Base-by-base conservation (phyloP, 768 basidiomycete species). In the Flagelloscypha sp. region DNA sequence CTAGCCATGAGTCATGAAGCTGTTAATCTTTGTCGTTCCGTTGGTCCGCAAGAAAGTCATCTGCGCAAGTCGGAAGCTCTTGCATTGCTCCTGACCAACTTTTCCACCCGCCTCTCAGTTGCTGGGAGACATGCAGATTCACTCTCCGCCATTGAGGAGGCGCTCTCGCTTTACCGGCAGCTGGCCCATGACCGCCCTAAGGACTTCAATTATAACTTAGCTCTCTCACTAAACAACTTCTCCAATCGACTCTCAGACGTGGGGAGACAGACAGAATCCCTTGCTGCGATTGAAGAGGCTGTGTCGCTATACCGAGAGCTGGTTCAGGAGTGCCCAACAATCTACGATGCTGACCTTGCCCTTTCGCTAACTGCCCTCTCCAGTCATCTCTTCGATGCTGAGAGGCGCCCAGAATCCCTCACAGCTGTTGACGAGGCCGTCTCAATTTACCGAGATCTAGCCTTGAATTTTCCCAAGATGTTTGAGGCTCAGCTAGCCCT, bases 1-100 rank as follows among this genome's bases (percentile, higher is more conserved):
- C n/a, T n/a, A n/a, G n/a, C n/a, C n/a, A n/a, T n/a, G n/a, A n/a
- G n/a, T n/a, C n/a, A n/a, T n/a, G n/a, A n/a, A n/a, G n/a, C n/a
- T n/a, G n/a, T n/a, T n/a, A n/a, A n/a, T n/a, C n/a, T n/a, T n/a
- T n/a, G n/a, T n/a, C n/a, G n/a, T n/a, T n/a, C n/a, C n/a, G n/a
- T n/a, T n/a, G n/a, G n/a, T n/a, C n/a, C n/a, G n/a, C n/a, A n/a
- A n/a, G n/a, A n/a, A n/a, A n/a, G n/a, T n/a, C n/a, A n/a, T n/a
- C n/a, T n/a, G n/a, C n/a, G n/a, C n/a, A n/a, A n/a, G n/a, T n/a
- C n/a, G n/a, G n/a, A n/a, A 4, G 29, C 33, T 15, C 31, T 45
- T 11, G 43, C 43, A n/a, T 9, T 24, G 23, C 18, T 42, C 7
- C 36, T 45, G 13, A 32, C 18, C 15, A 42, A 41, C 16, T 25